Base-by-base conservation (phyloP, 768 basidiomycete genomes). In the Kwoniella botswanensis region DNA sequence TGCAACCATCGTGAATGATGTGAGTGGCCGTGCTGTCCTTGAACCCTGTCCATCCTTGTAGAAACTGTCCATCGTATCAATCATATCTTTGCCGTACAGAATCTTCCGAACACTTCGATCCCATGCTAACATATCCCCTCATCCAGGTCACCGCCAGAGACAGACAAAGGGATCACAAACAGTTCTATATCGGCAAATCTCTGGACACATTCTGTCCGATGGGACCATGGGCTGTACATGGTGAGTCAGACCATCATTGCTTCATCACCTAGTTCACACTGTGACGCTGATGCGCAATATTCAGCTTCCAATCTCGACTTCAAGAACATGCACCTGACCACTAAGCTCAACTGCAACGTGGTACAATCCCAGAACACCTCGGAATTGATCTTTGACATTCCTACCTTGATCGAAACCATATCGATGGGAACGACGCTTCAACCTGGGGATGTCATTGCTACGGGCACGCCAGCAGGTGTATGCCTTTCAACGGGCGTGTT, bases 201-300 rank as follows among this genome's bases (percentile, higher is more conserved):
- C 65, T 82, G 3, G 79, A 82, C 55, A 78, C 80, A 2, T 80
- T 80, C 56, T 82, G 79, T 63, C 80, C 80, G 0, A 80, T 80
- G 79, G 80, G 79, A 21, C 73, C 79, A 1, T 75, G 67, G 64
- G 75, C 69, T 21, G 71, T 76, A 4, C 75, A 73, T 58, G 26
- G 74, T 75, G 68, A 70, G 71, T 63, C 2, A 7, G 4, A 13
- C 6, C 11, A 6, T 22, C 21, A 3, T 24, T 24, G 9, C 21
- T 9, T 17, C n/a, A 13, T 41, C 24, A 35, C 53, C 41, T 35
- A 11, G 21, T 10, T 59, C 11, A 52, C 2, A 10, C 44, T 26
- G 13, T 44, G 22, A 29, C 50, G 10, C 42, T 66, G 54, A 18
- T 41, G 9, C 41, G 29, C 24, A 21, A n/a, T 5, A 58, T 26